These are phyloP conservation scores for Talaromyces sp. DNA, from an alignment of 2,329 filamentous ascomycete genomes.

Conservation along the genomic window DNA sequence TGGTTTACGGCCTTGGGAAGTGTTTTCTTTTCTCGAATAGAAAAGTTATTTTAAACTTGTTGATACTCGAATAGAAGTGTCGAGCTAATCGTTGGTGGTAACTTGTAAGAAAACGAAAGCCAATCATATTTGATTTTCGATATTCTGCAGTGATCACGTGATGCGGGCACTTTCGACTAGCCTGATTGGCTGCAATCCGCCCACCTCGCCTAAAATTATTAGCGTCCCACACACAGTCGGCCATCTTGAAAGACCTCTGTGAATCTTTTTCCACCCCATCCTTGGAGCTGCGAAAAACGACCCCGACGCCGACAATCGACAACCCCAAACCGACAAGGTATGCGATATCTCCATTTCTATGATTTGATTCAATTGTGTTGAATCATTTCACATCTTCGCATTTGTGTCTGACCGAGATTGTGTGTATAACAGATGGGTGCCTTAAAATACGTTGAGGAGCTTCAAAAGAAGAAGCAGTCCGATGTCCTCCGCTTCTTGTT, in stretches of 20 bases:
- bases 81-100: background rate
- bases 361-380: background rate
- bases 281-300: conserved; percentile 27
- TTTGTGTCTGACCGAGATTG: conserved; percentile 16
- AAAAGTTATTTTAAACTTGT: no score
- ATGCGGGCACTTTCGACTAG: no score
- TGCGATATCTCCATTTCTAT: conserved; percentile 16
- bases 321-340: conserved; percentile 44
- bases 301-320: conserved; percentile 39
- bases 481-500: conserved; percentile 99
- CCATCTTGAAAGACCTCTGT: conserved; percentile 23
- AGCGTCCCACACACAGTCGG: conserved; percentile 41
- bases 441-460: conserved; percentile 99
- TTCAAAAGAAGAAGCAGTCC: conserved; percentile 99
- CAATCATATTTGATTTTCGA: background rate
- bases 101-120: background rate
- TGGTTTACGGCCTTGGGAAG: background rate
- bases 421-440: conserved; percentile 73
- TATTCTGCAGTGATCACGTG: background rate
- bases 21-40: no score
- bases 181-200: conserved; percentile 5
- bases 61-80: no score
- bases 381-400: background rate
- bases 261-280: conserved; percentile 27
- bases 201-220: conserved; percentile 36